phyloP scores from a whole-genome alignment of 2,329 filamentous ascomycete genomes.

The Trichophyton simii region DNA sequence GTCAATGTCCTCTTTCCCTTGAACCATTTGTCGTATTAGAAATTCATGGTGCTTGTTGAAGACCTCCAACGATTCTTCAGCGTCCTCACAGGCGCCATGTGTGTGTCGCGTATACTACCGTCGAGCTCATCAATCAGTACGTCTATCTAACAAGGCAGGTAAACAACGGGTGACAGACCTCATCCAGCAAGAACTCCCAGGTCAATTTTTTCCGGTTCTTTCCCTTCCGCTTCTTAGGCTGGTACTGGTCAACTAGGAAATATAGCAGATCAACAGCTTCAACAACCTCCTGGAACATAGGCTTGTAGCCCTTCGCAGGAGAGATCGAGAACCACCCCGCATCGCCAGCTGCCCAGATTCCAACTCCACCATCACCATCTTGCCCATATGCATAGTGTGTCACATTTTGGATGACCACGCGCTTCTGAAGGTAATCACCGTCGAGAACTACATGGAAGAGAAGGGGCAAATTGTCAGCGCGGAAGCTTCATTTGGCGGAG shows the following conservation, averaged over 20 bases:
- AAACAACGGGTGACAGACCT: slow-evolving; percentile 20
- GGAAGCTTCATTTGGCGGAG: neutral
- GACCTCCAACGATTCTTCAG: slow-evolving; percentile 35
- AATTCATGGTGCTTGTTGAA: slow-evolving; percentile 36
- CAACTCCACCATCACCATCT: slow-evolving; percentile 43
- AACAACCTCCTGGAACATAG: slow-evolving; percentile 43
- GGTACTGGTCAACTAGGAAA: slow-evolving; percentile 48
- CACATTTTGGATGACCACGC: slow-evolving; percentile 37
- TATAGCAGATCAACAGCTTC: slow-evolving; percentile 49
- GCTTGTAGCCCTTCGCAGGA: slow-evolving; percentile 41
- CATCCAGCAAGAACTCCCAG: slow-evolving; percentile 29
- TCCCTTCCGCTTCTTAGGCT: slow-evolving; percentile 26
- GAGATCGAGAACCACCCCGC: slow-evolving; percentile 51
- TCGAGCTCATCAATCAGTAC: neutral
- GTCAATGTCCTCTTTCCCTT: slow-evolving; percentile 32
- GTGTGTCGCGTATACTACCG: slow-evolving; percentile 32
- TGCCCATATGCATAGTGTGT: slow-evolving; percentile 39
- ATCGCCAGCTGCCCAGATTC: slow-evolving; percentile 49
- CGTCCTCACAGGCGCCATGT: slow-evolving; percentile 31
- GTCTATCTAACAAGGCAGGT: neutral
- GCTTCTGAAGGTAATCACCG: slow-evolving; percentile 28
- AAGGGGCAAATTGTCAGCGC: neutral
- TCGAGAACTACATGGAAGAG: slow-evolving; percentile 25
- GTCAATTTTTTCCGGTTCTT: slow-evolving; percentile 26
- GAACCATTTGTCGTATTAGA: slow-evolving; percentile 36